Conservation (phyloP, 2,329 filamentous ascomycete species). For the Claviceps sp. region DNA sequence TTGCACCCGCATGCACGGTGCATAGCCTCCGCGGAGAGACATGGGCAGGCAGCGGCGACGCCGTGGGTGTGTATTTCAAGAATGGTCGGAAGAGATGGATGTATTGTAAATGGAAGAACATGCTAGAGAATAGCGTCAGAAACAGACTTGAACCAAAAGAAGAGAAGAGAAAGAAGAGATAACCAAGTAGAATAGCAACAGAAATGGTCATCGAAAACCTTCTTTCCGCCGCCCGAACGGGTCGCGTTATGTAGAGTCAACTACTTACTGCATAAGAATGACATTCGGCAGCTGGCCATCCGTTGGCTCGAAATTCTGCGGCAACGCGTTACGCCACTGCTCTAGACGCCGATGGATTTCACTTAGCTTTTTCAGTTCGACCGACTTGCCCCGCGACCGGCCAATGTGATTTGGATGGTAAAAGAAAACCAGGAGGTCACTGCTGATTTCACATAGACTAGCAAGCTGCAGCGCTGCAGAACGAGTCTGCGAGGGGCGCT, state of each 20-base stretch:
- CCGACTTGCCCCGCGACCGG: constrained; percentile 56
- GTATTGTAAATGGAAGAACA: constrained; percentile 94
- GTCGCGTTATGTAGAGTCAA: not conserved
- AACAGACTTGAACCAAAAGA: not conserved
- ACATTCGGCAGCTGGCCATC: constrained; percentile 84
- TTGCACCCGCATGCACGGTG: constrained; percentile 74
- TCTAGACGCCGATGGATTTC: constrained; percentile 84
- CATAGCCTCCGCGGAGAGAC: constrained; percentile 86
- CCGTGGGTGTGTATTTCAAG: constrained; percentile 71
- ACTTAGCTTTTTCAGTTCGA: constrained; percentile 82
- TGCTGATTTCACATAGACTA: constrained; percentile 82
- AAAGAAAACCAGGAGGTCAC: constrained; percentile 77
- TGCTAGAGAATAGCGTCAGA: constrained; percentile 41
- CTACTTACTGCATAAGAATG: constrained; percentile 65
- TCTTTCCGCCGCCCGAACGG: not conserved
- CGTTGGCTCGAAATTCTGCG: constrained; percentile 75
- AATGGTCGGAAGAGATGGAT: constrained; percentile 95
- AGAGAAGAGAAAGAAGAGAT: not conserved
- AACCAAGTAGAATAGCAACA: too few species aligned
- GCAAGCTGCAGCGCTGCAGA: constrained; percentile 72
- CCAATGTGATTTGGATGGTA: constrained; percentile 67
- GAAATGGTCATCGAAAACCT: not conserved
- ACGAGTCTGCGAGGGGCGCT: constrained; percentile 71
- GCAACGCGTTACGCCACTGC: constrained; percentile 74
- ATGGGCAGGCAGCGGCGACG: constrained; percentile 72